Conservation (phyloP, 352 stramenopile species). For the Pythium utonaiense region DNA sequence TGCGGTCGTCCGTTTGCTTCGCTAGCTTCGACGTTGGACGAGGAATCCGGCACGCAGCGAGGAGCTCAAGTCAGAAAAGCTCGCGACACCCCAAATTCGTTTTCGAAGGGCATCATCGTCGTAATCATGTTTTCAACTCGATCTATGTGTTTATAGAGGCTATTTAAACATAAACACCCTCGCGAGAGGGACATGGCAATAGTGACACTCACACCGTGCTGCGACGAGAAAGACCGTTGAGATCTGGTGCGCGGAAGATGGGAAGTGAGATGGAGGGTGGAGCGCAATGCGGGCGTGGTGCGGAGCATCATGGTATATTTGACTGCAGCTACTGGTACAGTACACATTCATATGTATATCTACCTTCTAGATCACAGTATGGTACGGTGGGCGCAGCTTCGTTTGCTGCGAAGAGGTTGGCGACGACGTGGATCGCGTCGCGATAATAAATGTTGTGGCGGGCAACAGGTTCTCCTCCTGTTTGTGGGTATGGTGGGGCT, state of each 20-base stretch:
- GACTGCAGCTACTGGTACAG: neutral
- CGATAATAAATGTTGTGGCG: neutral
- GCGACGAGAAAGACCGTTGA: no score
- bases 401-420: neutral
- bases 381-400: neutral
- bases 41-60: constrained; percentile 12
- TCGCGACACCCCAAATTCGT: constrained; percentile 3
- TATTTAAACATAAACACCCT: neutral
- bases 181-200: neutral
- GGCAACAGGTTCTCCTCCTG: neutral
- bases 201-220: no score
- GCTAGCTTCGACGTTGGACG: constrained; percentile 20
- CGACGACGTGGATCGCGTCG: neutral
- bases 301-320: neutral
- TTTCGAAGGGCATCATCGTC: constrained; percentile 4
- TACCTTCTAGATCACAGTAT: neutral
- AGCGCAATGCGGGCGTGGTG: neutral
- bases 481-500: neutral
- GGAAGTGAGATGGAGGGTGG: neutral
- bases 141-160: neutral
- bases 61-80: constrained; percentile 5
- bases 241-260: neutral
- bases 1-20: constrained; percentile 3
- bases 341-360: neutral
- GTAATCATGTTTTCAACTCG: neutral